Evolutionary conservation across 2,329 filamentous ascomycete species (phyloP).

Genomic region (Passalora sequoiae): DNA sequence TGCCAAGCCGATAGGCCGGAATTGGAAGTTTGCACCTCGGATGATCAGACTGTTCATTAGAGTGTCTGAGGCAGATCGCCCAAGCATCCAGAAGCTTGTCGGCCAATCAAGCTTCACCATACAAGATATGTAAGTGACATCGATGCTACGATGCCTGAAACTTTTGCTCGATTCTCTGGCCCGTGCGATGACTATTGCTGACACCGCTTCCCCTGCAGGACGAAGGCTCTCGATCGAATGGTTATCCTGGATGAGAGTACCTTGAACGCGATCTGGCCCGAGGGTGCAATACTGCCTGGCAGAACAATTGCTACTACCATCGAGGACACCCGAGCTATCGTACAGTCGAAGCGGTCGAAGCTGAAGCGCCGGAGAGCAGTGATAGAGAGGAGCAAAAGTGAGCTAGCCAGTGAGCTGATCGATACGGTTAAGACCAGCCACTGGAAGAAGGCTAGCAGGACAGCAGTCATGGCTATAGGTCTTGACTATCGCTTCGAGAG

Average conservation of each 20-base stretch:
- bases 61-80: slow-evolving; percentile 84
- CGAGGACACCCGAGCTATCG: slow-evolving; percentile 56
- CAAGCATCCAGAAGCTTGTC: slow-evolving; percentile 86
- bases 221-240: slow-evolving; percentile 79
- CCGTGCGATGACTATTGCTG: too few relatives aligned
- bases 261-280: slow-evolving; percentile 66
- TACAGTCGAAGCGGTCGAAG: slow-evolving; percentile 64
- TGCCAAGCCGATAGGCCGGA: slow-evolving; percentile 77
- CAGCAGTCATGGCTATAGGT: slow-evolving; percentile 84
- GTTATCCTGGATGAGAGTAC: slow-evolving; percentile 70
- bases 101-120: slow-evolving; percentile 76
- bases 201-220: too few relatives aligned
- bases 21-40: slow-evolving; percentile 93
- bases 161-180: too few relatives aligned
- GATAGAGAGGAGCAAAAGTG: slow-evolving; percentile 79
- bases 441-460: slow-evolving; percentile 92
- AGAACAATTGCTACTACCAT: slow-evolving; percentile 31
- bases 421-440: slow-evolving; percentile 73
- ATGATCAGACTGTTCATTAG: slow-evolving; percentile 85
- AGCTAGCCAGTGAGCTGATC: slow-evolving; percentile 75
- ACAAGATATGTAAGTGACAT: slow-evolving; percentile 88
- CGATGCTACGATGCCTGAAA: too few relatives aligned
- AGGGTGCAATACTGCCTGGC: slow-evolving; percentile 29
- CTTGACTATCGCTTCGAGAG: slow-evolving; percentile 87
- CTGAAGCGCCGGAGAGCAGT: slow-evolving; percentile 68